Percentiles rank a stretch among this genome's conserved stretches.
Evolutionary conservation across 148 eudicot genomes (phyloP).

Genomic region (Gaultheria prostrata): DNA sequence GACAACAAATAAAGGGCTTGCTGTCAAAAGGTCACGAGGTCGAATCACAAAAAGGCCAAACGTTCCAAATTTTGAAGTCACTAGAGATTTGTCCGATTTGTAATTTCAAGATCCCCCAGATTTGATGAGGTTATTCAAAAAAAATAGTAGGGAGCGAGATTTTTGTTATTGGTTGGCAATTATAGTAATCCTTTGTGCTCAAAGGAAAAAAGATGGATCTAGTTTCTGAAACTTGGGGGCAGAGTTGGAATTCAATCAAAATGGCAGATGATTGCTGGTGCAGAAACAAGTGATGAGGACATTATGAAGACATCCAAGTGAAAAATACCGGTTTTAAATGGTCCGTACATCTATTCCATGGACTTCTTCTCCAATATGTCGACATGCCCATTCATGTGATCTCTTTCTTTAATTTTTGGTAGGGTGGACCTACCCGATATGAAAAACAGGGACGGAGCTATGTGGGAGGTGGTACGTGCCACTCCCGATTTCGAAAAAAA

Average conservation of each 20-base stretch:
- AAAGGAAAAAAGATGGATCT: background rate
- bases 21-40: background rate
- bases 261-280: background rate
- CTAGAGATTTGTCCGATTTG: background rate
- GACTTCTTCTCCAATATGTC: slow-evolving; percentile 5
- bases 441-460: no score
- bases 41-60: background rate
- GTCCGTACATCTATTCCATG: background rate
- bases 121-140: background rate
- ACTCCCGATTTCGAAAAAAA: no score
- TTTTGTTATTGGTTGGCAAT: background rate
- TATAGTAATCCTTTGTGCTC: background rate
- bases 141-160: background rate
- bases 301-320: background rate
- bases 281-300: slow-evolving; percentile 5
- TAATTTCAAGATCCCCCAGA: background rate
- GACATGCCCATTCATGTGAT: slow-evolving; percentile 8
- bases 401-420: background rate
- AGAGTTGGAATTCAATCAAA: background rate
- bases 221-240: background rate
- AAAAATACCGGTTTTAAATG: background rate
- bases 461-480: no score
- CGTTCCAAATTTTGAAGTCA: background rate
- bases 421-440: no score
- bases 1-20: background rate